Conservation (phyloP, 208 protist species). For the Porcisia deanei region DNA sequence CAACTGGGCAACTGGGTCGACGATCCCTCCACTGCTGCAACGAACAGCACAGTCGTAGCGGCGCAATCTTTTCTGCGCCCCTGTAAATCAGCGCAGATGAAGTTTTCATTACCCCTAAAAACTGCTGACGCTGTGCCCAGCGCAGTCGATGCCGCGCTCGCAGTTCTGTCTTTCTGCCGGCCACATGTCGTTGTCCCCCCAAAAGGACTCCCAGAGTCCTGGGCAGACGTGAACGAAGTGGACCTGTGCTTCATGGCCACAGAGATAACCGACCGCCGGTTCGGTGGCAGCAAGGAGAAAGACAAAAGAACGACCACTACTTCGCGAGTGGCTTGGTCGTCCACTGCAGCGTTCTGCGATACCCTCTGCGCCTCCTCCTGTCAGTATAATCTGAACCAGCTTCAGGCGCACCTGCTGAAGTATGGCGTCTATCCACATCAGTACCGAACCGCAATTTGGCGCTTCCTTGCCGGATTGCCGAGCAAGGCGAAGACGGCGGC, state of each 20-base stretch:
- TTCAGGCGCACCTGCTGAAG: constrained; percentile 53
- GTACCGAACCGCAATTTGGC: constrained; percentile 77
- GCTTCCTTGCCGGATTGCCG: constrained; percentile 78
- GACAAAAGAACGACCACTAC: neutral
- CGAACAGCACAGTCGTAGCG: neutral
- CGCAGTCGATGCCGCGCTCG: constrained; percentile 6
- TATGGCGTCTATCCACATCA: constrained; percentile 76
- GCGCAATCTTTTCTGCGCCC: constrained; percentile 25
- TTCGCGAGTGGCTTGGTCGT: constrained; percentile 3
- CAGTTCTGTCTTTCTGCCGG: constrained; percentile 9
- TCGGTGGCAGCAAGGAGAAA: neutral
- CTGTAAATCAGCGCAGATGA: neutral
- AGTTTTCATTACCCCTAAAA: neutral
- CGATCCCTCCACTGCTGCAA: neutral
- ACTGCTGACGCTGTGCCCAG: neutral
- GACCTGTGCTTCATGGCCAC: neutral
- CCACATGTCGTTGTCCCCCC: constrained; percentile 1
- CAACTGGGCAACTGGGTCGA: neutral
- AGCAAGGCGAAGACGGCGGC: constrained; percentile 40
- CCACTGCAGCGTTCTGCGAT: constrained; percentile 31
- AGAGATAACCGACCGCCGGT: neutral
- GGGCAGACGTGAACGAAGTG: constrained; percentile 37
- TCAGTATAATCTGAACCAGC: constrained; percentile 66
- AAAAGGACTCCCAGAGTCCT: constrained; percentile 13
- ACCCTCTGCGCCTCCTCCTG: constrained; percentile 31